Evolutionary conservation across 768 basidiomycete genomes (phyloP).

Genomic region (Chalciporus sphaerocephalus): DNA sequence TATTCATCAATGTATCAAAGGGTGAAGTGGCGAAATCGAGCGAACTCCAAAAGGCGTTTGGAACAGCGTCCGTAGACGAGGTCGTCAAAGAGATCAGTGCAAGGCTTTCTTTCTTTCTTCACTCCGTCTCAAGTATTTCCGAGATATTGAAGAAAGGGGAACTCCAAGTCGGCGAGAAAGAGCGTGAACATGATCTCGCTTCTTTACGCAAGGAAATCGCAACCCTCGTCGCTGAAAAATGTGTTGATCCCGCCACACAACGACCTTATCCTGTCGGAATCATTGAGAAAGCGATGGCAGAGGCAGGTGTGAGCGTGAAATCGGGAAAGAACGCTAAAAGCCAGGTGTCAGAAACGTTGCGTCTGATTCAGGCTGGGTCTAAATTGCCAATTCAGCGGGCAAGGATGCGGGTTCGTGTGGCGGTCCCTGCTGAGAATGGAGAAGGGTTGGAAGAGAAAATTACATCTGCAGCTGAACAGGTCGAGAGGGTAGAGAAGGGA

Average conservation of each 20-base stretch:
- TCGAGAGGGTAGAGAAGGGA: slow-evolving; percentile 77
- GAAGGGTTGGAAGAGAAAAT: slow-evolving; percentile 69
- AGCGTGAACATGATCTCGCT: slow-evolving; percentile 84
- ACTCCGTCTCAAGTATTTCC: no score
- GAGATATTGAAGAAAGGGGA: slow-evolving; percentile 96
- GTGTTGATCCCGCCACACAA: slow-evolving; percentile 88
- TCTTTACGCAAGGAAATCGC: slow-evolving; percentile 87
- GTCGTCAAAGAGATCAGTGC: slow-evolving; percentile 74
- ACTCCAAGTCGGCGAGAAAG: slow-evolving; percentile 94
- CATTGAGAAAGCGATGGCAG: slow-evolving; percentile 96
- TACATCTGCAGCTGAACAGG: slow-evolving; percentile 66
- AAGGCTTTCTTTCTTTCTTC: not conserved
- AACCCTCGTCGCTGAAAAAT: slow-evolving; percentile 91
- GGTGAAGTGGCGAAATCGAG: slow-evolving; percentile 86
- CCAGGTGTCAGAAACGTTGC: slow-evolving; percentile 91
- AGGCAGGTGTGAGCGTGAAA: slow-evolving; percentile 90
- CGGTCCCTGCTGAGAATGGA: slow-evolving; percentile 63
- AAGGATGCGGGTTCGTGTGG: slow-evolving; percentile 85
- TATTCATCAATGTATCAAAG: slow-evolving; percentile 95
- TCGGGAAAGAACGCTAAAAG: slow-evolving; percentile 89
- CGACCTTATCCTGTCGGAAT: slow-evolving; percentile 89
- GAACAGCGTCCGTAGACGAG: slow-evolving; percentile 62
- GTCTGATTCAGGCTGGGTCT: slow-evolving; percentile 71
- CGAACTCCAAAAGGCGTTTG: slow-evolving; percentile 91
- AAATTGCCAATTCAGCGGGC: slow-evolving; percentile 92